Conservation (phyloP, 1,284 basidiomycete species). For the Neonothopanus nambi region DNA sequence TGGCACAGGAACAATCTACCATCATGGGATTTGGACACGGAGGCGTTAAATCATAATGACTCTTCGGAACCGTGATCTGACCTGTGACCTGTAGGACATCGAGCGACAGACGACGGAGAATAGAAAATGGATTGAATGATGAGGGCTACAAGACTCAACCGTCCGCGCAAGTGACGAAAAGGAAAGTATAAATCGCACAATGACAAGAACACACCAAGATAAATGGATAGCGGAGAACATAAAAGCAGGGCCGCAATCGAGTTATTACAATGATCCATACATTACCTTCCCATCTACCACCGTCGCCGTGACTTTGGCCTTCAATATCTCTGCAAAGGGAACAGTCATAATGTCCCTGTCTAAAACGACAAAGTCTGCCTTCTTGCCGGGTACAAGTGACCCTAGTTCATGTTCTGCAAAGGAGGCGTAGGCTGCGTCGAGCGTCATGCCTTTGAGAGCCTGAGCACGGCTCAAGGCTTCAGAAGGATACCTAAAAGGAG, state of each 20-base stretch:
- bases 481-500: not conserved
- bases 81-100: too few species aligned
- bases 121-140: too few species aligned
- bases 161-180: too few species aligned
- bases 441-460: constrained; percentile 83
- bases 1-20: too few species aligned
- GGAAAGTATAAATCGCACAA: too few species aligned
- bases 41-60: too few species aligned
- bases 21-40: too few species aligned
- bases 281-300: constrained; percentile 68
- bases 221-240: too few species aligned
- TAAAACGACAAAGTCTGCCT: constrained; percentile 85
- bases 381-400: constrained; percentile 71
- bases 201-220: too few species aligned
- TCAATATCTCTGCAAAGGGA: constrained; percentile 49
- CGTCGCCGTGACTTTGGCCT: constrained; percentile 41
- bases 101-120: too few species aligned
- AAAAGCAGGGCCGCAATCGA: not conserved
- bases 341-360: constrained; percentile 79
- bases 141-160: too few species aligned
- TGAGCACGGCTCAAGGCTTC: constrained; percentile 76
- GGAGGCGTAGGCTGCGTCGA: constrained; percentile 84
- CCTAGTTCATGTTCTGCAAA: constrained; percentile 75
- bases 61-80: too few species aligned
- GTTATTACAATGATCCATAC: constrained; percentile 45